These are phyloP conservation scores for Russula foetens DNA, from an alignment of 768 basidiomycete genomes.

Conservation along the genomic window DNA sequence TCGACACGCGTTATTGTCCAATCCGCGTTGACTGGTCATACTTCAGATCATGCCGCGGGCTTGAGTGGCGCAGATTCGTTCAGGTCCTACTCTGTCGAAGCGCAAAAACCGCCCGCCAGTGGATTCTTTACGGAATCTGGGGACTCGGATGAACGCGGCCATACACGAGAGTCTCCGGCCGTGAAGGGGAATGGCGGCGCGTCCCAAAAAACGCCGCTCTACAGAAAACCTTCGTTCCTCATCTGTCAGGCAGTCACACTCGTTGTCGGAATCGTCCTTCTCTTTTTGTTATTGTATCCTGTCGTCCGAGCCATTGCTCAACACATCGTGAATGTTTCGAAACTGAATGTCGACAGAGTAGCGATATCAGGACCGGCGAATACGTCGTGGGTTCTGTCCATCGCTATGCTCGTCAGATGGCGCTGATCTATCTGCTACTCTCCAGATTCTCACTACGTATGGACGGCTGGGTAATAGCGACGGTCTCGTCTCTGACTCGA, in stretches of 20 bases:
- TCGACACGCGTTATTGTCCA: neutral
- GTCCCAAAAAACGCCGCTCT: constrained; percentile 35
- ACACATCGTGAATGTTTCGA: constrained; percentile 49
- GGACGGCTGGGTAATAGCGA: constrained; percentile 43
- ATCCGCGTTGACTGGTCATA: too few relatives aligned
- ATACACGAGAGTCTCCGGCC: neutral
- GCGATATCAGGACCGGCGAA: constrained; percentile 48
- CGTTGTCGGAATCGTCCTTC: constrained; percentile 48
- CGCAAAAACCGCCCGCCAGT: too few relatives aligned
- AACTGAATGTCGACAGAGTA: constrained; percentile 45
- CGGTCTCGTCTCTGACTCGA: neutral
- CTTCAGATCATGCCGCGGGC: neutral
- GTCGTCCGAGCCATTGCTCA: constrained; percentile 60
- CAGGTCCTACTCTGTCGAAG: neutral
- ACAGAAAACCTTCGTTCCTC: constrained; percentile 59
- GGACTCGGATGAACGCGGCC: neutral
- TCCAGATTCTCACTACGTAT: constrained; percentile 44
- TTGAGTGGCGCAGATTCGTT: neutral
- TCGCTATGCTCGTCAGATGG: neutral
- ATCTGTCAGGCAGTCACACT: constrained; percentile 43
- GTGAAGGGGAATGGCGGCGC: neutral
- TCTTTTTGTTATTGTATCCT: constrained; percentile 63
- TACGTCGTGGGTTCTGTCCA: constrained; percentile 36
- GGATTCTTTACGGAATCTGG: neutral
- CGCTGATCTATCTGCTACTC: neutral